phyloP scores from a whole-genome alignment of 345 rosid species.

The Streptanthus diversifolius region DNA sequence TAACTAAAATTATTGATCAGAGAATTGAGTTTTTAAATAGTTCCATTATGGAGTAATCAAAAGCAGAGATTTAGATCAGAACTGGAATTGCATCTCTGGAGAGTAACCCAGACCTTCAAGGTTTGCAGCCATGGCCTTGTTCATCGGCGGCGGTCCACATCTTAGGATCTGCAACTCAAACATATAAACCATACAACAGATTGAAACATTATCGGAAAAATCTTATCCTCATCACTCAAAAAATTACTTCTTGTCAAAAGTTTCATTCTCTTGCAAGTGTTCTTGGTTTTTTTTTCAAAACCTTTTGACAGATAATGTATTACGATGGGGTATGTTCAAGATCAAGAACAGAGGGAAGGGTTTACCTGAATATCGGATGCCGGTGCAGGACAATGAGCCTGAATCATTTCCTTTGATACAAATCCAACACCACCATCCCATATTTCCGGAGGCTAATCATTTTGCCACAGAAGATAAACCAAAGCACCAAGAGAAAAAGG shows the following conservation, averaged over 20 bases:
- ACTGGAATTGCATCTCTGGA: conserved; percentile 93
- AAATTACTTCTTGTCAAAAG: neutral
- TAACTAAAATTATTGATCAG: conserved; percentile 25
- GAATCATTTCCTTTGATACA: conserved; percentile 88
- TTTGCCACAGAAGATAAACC: neutral
- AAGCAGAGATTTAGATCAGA: conserved; percentile 42
- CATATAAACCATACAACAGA: neutral
- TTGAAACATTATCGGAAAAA: neutral
- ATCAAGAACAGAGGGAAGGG: neutral
- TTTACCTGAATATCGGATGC: conserved; percentile 68
- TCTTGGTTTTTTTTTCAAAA: neutral
- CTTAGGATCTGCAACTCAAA: conserved; percentile 56
- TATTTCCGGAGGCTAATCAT: conserved; percentile 73
- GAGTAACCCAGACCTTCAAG: conserved; percentile 74
- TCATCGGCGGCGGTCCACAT: conserved; percentile 98
- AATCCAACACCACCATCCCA: conserved; percentile 95
- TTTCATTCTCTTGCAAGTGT: neutral
- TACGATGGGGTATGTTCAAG: neutral
- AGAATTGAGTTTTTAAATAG: neutral
- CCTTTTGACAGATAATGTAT: neutral
- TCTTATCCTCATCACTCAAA: neutral
- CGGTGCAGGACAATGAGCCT: conserved; percentile 74
- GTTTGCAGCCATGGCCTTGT: conserved; percentile 93
- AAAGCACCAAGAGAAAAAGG: neutral
- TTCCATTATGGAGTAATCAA: conserved; percentile 1